A percentile compares a stretch with the other conserved stretches of the same genome.
Evolutionary conservation across 108 stramenopile genomes (phyloP).

Genomic region (Schizochytrium sp.): DNA sequence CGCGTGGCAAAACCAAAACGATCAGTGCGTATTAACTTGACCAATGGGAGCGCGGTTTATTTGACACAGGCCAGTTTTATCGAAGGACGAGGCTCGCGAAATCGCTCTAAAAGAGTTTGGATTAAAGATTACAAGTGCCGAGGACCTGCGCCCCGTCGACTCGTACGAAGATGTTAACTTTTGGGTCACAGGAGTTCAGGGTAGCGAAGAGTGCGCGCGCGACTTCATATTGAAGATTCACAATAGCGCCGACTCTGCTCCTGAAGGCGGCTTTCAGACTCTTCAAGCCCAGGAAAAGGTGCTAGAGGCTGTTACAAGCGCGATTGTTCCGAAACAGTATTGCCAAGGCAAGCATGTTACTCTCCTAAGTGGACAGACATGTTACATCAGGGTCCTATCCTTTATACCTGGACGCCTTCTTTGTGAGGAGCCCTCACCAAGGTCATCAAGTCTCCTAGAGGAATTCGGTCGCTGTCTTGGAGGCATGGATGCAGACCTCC

Average conservation of each 20-base stretch:
- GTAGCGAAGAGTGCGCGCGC: neutral
- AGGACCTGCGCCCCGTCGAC: neutral
- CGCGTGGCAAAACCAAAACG: too few species aligned
- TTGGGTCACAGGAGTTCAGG: neutral
- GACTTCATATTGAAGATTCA: conserved; percentile 19
- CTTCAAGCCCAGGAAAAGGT: conserved; percentile 28
- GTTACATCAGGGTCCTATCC: neutral
- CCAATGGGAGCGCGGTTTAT: neutral
- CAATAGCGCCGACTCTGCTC: conserved; percentile 43
- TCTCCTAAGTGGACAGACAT: neutral
- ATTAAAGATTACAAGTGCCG: neutral
- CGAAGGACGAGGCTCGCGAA: neutral
- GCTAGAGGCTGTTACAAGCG: neutral
- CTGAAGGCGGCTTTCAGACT: neutral
- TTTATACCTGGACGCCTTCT: neutral
- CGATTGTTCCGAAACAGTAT: conserved; percentile 16
- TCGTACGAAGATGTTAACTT: conserved; percentile 59
- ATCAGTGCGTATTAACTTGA: neutral
- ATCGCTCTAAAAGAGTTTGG: neutral
- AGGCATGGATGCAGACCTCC: neutral
- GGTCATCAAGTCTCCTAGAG: neutral
- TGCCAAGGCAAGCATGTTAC: conserved; percentile 31
- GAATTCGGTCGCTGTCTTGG: conserved; percentile 18
- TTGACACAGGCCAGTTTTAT: neutral
- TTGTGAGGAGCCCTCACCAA: neutral